Base-by-base conservation (phyloP, 1,139 yeast species). In the Debaryomycetaceae sp. region DNA sequence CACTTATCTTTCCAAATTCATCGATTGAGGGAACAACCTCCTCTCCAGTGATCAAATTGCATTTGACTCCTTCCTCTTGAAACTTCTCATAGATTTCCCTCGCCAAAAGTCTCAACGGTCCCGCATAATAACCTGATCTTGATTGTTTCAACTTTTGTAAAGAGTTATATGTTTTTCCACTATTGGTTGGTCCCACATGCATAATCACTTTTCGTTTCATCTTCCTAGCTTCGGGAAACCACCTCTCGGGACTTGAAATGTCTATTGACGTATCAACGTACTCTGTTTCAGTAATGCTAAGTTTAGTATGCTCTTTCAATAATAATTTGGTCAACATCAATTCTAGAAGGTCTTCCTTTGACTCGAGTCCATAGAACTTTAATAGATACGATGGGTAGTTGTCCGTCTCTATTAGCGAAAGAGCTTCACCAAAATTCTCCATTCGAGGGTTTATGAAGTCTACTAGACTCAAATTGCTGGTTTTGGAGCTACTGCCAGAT, bases 151-250 rank as follows among this genome's bases (percentile, higher is more conserved):
- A 69, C 40, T 80, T 74, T 52, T 84, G 74, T 34, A 92, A 65
- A 0, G 98, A 96, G 37, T 79, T 76, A 56, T 87, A 86, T 0
- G 98, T 92, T 55, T 92, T 92, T n/a, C 99, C 99, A 50, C 94
- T 83, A 58, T 92, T 92, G 0, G 99, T 92, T 0, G 99, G 98
- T 0, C 99, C 99, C 15, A 92, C 88, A 59, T 92, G 99, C 80
- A 94, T 77, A 16, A 83, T 74, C 34, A 92, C 75, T 42, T 84
- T 83, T 32, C 99, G 70, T 47, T 80, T 82, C 69, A 89, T 71
- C 47, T 82, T 79, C 34, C 98, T 70, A 0, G 98, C 95, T 37
- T 74, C 79, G 0, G 98, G 96, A 53, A 74, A 92, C 94, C 96
- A 87, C 56, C 83, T 88, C 1, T 84, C 83, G 1, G 96, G 96